Conservation (phyloP, 169 alveolate genomes). For the Cryptosporidium viatorum region DNA sequence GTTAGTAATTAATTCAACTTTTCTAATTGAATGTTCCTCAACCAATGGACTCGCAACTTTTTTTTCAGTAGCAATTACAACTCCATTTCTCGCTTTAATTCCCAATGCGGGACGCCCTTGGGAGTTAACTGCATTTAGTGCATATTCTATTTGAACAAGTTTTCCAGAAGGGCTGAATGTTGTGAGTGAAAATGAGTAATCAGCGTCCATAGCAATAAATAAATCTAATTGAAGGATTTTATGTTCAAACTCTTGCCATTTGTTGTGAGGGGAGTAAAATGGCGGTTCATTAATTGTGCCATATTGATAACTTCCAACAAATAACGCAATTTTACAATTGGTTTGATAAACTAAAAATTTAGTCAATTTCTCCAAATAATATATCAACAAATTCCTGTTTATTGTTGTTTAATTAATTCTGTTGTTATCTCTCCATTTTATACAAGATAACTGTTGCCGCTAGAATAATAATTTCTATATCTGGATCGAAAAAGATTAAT, state of each 20-base stretch:
- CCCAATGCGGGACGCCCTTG: conserved; percentile 96
- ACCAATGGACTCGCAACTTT: conserved; percentile 90
- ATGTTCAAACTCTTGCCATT: conserved; percentile 38
- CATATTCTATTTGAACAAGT: conserved; percentile 96
- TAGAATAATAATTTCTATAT: not conserved
- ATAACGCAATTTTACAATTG: not conserved
- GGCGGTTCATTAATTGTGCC: conserved; percentile 8
- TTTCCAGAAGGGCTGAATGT: conserved; percentile 97
- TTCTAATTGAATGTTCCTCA: conserved; percentile 92
- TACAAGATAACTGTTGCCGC: conserved; percentile 10
- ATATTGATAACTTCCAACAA: not conserved
- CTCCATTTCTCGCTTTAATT: conserved; percentile 95
- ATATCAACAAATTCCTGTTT: not conserved
- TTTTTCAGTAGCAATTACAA: conserved; percentile 95
- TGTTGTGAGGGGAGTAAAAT: conserved; percentile 33
- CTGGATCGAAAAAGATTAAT: not conserved
- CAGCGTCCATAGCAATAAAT: conserved; percentile 87
- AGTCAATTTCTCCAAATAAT: not conserved
- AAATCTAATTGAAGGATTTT: conserved; percentile 12
- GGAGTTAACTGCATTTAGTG: conserved; percentile 94
- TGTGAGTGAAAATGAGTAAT: conserved; percentile 92
- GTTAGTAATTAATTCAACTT: conserved; percentile 91
- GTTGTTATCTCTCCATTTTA: conserved; percentile 26
- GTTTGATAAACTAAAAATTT: not conserved
- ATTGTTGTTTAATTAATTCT: not conserved